These are phyloP conservation scores for Colletotrichum gigasporum DNA, from an alignment of 2,329 filamentous ascomycete genomes.

Conservation along the genomic window DNA sequence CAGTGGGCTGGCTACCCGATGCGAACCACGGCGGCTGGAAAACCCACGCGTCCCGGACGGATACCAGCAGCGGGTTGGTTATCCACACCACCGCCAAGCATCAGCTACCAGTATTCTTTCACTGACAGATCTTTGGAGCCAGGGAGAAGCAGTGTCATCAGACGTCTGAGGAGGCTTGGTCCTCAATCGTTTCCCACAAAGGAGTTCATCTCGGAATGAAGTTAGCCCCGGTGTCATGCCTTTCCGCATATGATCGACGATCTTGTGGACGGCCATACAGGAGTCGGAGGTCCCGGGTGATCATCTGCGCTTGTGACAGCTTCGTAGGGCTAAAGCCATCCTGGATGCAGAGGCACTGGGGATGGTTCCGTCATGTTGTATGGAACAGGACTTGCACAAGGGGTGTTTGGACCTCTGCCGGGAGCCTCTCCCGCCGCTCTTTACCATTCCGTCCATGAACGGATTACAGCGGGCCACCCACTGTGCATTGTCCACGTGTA, in stretches of 20 bases:
- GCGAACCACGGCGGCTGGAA: constrained; percentile 9
- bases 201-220: not conserved
- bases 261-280: not conserved
- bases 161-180: not conserved
- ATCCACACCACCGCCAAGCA: constrained; percentile 1
- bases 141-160: not conserved
- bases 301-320: constrained; percentile 4
- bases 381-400: not conserved
- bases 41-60: not conserved
- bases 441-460: not conserved
- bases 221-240: not conserved
- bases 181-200: not conserved
- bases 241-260: constrained; percentile 1
- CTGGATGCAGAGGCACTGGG: not conserved
- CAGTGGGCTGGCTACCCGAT: not conserved
- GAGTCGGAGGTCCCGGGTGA: not conserved
- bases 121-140: not conserved
- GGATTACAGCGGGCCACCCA: not conserved
- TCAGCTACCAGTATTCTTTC: not conserved
- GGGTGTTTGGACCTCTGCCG: not conserved
- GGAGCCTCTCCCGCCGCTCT: not conserved
- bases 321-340: not conserved
- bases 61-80: not conserved
- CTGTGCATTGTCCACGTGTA: constrained; percentile 21
- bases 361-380: not conserved